Evolutionary conservation across 106 monocot genomes (phyloP), one percentile per base, ranked within the genome.

Genomic region (Phalaenopsis equestris): DNA sequence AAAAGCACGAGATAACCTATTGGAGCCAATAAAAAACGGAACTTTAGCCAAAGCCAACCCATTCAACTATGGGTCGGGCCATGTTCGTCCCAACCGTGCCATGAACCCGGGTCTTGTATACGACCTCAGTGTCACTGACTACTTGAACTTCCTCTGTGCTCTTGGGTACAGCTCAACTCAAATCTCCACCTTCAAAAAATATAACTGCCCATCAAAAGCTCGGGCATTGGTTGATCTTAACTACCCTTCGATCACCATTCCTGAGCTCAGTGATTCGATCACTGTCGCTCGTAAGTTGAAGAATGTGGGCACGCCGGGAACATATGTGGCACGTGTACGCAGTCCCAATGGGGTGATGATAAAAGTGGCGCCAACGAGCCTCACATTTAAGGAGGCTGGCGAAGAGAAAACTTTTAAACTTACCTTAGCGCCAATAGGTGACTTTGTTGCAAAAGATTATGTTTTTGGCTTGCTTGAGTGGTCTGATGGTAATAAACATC

Each of bases 91-190:
- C 1, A 89, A 87, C 79, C 85, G 78, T 21, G 93, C 93, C 46
- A 82, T 82, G 83, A 78, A 91, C 55, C 93, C 91, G 0, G 93
- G 90, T 45, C 90, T 93, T 8, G 81, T 91, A 42, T 93, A 93
- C 19, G 93, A 90, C 67, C 48, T 90, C 15, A 70, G 36, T 24
- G 7, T 41, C 5, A 79, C 67, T 0, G 93, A 93, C 43, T 89
- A 93, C 82, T 76, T 91, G 18, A 75, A 83, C 42, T 93, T 89
- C 75, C 75, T 93, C 16, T 93, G 90, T 14, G 49, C 82, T 12
- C 36, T 84, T 3, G 87, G 87, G 61, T 91, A 93, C 85, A 91
- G 88, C 48, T 84, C 94, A 0, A 82, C 84, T 10, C 90, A 90
- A 55, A 72, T 88, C 57, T 65, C 43, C 81, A 75, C 37, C 61